Base-by-base conservation (phyloP, 2,329 filamentous ascomycete genomes). In the Aureobasidium subglaciale region DNA sequence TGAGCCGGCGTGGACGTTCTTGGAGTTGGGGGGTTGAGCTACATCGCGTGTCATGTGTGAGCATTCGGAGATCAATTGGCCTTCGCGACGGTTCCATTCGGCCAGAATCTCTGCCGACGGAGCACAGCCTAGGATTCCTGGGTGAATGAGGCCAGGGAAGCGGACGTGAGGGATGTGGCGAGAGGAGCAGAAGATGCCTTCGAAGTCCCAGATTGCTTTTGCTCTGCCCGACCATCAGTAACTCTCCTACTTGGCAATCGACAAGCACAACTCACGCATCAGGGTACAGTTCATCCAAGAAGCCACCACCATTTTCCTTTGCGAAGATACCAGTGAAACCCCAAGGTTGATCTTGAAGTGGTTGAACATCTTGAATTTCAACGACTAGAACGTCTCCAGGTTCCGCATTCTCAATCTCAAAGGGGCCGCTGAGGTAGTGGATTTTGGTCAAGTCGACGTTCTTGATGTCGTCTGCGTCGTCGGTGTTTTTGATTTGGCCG, bases 321-420 rank as follows among this genome's bases (percentile, higher is more conserved):
- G 85, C 78, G 65, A 96, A 96, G 5, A 93, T 73, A 8, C 90
- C 90, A 0, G 88, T 92, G 69, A 95, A 95, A 0, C 91, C 91
- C 91, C 91, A 96, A 0, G 90, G 90, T 56, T 86, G 82, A 27
- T 93, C 83, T 59, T 92, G 78, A 61, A 95, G 84, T 0, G 91
- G 91, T 73, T 96, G 90, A 0, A 96, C 88, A 65, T 96, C 91
- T 70, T 92, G 90, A 61, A 96, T 96, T 68, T 96, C 90, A 7
- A 96, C 87, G 0, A 95, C 74, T 0, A 95, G 78, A 1, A 95
- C 77, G 66, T 96, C 91, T 0, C 91, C 91, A 0, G 90, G 90
- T 69, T 91, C 82, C 1, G 90, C 90, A 1, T 82, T 85, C 66
- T 91, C 87, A 56, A 96, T 80, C 54, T 96, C 87, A 61, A 96